phyloP scores from a whole-genome alignment of 495 filamentous ascomycete species.

The Daldinia decipiens region DNA sequence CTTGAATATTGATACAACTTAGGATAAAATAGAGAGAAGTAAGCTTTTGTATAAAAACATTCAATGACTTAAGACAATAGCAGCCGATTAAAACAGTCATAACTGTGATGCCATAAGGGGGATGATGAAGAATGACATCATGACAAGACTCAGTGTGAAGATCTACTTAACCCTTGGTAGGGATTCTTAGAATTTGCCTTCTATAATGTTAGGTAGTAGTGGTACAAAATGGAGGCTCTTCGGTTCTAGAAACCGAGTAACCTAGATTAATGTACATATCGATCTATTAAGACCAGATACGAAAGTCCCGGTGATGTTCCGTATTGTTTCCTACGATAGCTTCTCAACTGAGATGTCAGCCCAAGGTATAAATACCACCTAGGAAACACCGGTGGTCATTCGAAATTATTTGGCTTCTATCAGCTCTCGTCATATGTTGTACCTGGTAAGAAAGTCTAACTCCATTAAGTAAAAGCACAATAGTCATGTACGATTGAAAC shows the following conservation, averaged over 20 bases:
- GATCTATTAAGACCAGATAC: neutral
- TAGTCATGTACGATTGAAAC: neutral
- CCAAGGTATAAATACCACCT: neutral
- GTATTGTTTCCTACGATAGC: conserved; percentile 1
- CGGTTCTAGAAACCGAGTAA: neutral
- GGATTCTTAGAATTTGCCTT: conserved; percentile 19
- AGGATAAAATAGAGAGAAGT: neutral
- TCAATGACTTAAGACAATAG: neutral
- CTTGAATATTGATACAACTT: neutral
- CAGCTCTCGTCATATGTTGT: neutral
- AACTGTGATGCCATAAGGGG: conserved; percentile 42
- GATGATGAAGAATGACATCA: conserved; percentile 47
- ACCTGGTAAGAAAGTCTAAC: neutral
- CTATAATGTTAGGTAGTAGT: neutral
- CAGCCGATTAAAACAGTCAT: conserved; percentile 15
- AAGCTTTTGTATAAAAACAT: conserved; percentile 24
- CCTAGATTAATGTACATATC: conserved; percentile 14
- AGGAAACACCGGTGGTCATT: neutral
- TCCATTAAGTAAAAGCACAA: neutral
- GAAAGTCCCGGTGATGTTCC: neutral
- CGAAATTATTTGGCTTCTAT: neutral
- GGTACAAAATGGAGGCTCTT: conserved; percentile 25
- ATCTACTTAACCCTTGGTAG: conserved; percentile 15
- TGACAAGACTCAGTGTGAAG: conserved; percentile 15
- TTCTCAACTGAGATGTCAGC: neutral